Base-by-base conservation (phyloP, 306 rosid genomes). In the Oxytropis ochrocephala region DNA sequence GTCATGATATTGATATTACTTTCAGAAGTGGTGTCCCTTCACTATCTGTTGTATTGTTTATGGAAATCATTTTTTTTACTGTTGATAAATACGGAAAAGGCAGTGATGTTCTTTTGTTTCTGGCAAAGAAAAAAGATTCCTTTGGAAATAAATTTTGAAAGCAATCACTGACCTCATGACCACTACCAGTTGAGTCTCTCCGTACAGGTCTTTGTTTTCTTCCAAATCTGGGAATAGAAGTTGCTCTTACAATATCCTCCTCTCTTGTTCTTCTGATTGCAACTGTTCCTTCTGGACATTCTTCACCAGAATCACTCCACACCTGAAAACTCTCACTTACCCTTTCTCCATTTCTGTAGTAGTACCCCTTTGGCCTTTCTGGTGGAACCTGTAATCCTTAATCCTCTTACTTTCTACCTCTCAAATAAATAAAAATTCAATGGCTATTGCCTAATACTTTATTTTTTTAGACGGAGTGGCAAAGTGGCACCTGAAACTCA, bases 271-370 rank as follows among this genome's bases (percentile, higher is more conserved):
- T 80, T 83, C 96, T 80, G 19, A 94, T 89, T 3, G 99, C 95
- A 84, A 95, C 72, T 12, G 92, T 94, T 64, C 96, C 96, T 76
- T 91, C 84, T 6, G 99, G 95, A 64, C 99, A 95, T 35, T 75
- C 32, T 78, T 89, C 91, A 9, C 97, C 99, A 0, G 87, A 84
- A 65, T 87, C 79, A 55, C 79, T 16, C 99, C 99, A 95, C 13
- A 84, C 76, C 78, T 95, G 99, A 70, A 73, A 79, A 72, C 84
- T 85, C 67, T 81, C 82, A 21, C 27, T 70, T 4, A 47, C 76
- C 32, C 53, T 64, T 18, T 82, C 83, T 56, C 68, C 81, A 42
- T 78, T 76, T 65, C 62, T 51, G 58, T 64, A 42, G 41, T 70
- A 38, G 38, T n/a, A n/a, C n/a, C 92, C 79, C 70, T 83, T 84